Base-by-base conservation (phyloP, 2,329 filamentous ascomycete genomes). In the Chrysoporthe austroafricana region DNA sequence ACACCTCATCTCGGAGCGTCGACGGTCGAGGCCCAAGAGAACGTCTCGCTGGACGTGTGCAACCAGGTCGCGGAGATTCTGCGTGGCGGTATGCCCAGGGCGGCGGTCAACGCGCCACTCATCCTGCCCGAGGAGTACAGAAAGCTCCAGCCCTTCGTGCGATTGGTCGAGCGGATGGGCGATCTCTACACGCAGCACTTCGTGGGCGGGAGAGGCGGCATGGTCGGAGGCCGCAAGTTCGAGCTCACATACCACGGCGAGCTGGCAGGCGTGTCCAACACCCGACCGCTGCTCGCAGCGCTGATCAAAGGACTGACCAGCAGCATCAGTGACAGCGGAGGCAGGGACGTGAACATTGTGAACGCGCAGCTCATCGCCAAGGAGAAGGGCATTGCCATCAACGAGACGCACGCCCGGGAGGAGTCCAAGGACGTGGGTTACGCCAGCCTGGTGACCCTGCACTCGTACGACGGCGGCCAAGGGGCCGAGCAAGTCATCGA, bases 11-110 rank as follows among this genome's bases (percentile, higher is more conserved):
- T 96, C 0, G 92, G 92, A 8, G 92, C 92, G 0, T 92, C 89
- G 0, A 96, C 92, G 0, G 85, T 91, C 44, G 92, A 96, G 82
- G 92, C 92, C 0, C 92, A 96, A 76, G 91, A 95, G 74, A 94
- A 94, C 70, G 92, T 94, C 3, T 92, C 90, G 1, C 86, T 94
- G 70, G 92, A 95, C 73, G 92, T 95, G 9, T 95, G 92, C 77
- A 89, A 90, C 44, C 92, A 96, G 78, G 91, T 94, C 14, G 83
- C 91, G 0, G 86, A 90, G 67, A 92, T 95, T 54, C 81, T 96
- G 2, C 82, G 84, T 0, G 92, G 92, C 3, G 90, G 90, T 0
- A 82, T 94, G 1, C 92, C 92, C 0, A 91, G 91, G 1, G 88
- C 86, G 26, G 91, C 92, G 5, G 92, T 95, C 74, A 95, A 96